These are phyloP conservation scores for Metarhizium sp. DNA, from an alignment of 2,329 filamentous ascomycete species.

Conservation along the genomic window DNA sequence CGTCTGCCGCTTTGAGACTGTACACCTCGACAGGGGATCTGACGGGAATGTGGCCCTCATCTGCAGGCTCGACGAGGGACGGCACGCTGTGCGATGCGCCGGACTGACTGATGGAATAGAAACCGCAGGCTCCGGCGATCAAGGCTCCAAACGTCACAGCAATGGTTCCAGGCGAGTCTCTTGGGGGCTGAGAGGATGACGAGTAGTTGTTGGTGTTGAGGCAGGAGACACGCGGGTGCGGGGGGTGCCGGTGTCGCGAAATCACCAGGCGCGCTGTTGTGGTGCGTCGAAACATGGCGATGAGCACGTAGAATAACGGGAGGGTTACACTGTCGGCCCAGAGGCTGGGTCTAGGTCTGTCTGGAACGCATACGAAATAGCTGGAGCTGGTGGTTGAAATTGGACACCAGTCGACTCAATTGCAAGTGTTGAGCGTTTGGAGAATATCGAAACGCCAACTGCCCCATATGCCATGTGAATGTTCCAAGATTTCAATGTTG, in stretches of 20 bases:
- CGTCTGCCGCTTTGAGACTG: constrained; percentile 18
- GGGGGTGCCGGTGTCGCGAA: background rate
- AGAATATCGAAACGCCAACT: too few relatives aligned
- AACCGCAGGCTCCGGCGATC: background rate
- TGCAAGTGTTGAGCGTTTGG: too few relatives aligned
- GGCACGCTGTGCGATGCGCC: background rate
- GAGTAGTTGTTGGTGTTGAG: background rate
- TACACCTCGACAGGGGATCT: constrained; percentile 18
- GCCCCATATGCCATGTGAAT: too few relatives aligned
- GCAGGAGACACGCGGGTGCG: background rate
- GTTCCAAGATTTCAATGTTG: too few relatives aligned
- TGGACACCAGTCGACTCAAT: too few relatives aligned
- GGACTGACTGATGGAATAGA: background rate
- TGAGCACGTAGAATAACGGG: background rate
- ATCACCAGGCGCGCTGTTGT: background rate
- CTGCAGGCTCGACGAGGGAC: background rate
- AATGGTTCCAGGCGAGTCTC: background rate
- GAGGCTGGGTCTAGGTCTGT: too few relatives aligned
- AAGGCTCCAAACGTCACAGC: background rate
- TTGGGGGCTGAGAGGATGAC: background rate
- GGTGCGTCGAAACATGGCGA: background rate
- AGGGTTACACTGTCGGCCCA: too few relatives aligned
- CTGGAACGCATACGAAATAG: too few relatives aligned
- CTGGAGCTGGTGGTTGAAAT: too few relatives aligned
- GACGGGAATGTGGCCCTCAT: constrained; percentile 13